These are phyloP conservation scores for Hyphopichia burtonii DNA, from an alignment of 1,139 yeast genomes.

Conservation along the genomic window DNA sequence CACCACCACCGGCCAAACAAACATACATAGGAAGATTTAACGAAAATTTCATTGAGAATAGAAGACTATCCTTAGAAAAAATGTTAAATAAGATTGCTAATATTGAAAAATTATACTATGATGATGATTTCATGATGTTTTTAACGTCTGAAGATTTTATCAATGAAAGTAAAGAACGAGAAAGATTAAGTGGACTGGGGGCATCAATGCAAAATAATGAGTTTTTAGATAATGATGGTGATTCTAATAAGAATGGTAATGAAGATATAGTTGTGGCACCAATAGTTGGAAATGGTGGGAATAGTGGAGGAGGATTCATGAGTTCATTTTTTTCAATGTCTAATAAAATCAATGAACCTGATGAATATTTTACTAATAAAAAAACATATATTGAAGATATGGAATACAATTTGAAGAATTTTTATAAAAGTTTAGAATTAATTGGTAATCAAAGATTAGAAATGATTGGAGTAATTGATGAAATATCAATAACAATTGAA, in stretches of 20 bases:
- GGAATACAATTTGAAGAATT: constrained; percentile 69
- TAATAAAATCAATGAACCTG: constrained; percentile 72
- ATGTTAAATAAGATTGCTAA: constrained; percentile 74
- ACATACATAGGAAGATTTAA: constrained; percentile 81
- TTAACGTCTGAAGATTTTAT: constrained; percentile 71
- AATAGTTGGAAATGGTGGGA: constrained; percentile 16
- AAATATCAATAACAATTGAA: constrained; percentile 60
- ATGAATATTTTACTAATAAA: constrained; percentile 71
- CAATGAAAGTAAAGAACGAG: constrained; percentile 64
- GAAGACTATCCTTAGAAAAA: constrained; percentile 82
- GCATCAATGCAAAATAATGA: constrained; percentile 48
- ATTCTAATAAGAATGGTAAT: constrained; percentile 7
- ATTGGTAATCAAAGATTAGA: constrained; percentile 78
- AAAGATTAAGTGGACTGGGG: constrained; percentile 52
- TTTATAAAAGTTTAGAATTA: constrained; percentile 70
- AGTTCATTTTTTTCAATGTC: constrained; percentile 58
- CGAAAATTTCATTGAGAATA: constrained; percentile 81
- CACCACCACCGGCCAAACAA: constrained; percentile 97
- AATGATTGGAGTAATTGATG: constrained; percentile 47
- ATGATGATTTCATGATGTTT: constrained; percentile 75
- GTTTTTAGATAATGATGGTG: constrained; percentile 32
- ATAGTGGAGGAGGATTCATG: constrained; percentile 53
- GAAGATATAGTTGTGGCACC: constrained; percentile 26
- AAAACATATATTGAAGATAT: constrained; percentile 67
- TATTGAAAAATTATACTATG: constrained; percentile 58